Conservation (phyloP, 768 basidiomycete species). For the Phylloporus arenicola region DNA sequence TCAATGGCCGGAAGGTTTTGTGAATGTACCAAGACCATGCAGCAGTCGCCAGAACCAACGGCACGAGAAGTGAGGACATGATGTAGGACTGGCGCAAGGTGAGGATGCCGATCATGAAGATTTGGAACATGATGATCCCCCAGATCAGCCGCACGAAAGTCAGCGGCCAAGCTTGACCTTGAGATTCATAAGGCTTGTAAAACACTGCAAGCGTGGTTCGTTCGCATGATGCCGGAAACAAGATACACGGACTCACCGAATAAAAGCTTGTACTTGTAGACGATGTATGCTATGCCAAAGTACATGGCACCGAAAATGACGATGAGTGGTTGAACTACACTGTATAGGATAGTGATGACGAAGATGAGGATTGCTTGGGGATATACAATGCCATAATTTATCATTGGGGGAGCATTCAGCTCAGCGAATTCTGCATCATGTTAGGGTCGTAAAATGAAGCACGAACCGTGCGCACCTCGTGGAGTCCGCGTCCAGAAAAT, state of each 20-base stretch:
- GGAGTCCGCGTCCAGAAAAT: slow-evolving; percentile 85
- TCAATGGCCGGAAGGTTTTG: slow-evolving; percentile 62
- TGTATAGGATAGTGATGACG: slow-evolving; percentile 91
- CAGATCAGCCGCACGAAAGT: slow-evolving; percentile 89
- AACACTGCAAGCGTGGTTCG: slow-evolving; percentile 56
- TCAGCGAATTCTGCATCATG: slow-evolving; percentile 79
- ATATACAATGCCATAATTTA: slow-evolving; percentile 96
- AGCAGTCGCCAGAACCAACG: slow-evolving; percentile 69
- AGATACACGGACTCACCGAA: slow-evolving; percentile 58
- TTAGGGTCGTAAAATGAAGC: background rate
- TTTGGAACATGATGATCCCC: slow-evolving; percentile 87
- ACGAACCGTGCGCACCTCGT: slow-evolving; percentile 50
- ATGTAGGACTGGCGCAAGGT: slow-evolving; percentile 55
- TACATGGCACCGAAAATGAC: slow-evolving; percentile 93
- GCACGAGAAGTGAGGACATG: slow-evolving; percentile 59
- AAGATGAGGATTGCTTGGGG: slow-evolving; percentile 96
- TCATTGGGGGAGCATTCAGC: slow-evolving; percentile 94
- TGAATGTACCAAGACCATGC: slow-evolving; percentile 80
- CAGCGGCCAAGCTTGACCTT: slow-evolving; percentile 96
- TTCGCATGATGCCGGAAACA: background rate
- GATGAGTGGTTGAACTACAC: slow-evolving; percentile 92
- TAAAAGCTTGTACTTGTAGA: slow-evolving; percentile 96
- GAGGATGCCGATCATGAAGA: slow-evolving; percentile 98
- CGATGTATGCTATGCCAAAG: slow-evolving; percentile 92
- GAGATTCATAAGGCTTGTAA: slow-evolving; percentile 97